Conservation (phyloP, 139 green algal genomes). For the Chlamydomonas applanata region DNA sequence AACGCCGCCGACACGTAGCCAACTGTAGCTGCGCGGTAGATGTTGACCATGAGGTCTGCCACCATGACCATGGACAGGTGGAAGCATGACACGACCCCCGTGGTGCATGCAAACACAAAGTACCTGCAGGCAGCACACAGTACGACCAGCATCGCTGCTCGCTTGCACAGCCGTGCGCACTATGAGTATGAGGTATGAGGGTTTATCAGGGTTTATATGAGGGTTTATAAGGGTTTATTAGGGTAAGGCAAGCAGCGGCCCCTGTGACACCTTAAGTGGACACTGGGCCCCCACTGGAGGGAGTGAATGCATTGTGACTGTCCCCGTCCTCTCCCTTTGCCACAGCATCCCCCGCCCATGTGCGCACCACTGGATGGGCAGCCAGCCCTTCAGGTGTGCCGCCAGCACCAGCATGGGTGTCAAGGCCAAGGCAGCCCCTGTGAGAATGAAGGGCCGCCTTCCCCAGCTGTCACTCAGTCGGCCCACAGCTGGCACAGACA, state of each 20-base stretch:
- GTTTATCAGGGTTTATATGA: no score
- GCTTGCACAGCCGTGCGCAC: no score
- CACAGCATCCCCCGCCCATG: no score
- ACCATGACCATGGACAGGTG: slow-evolving; percentile 14
- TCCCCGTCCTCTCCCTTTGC: no score
- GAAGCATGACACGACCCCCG: slow-evolving; percentile 55
- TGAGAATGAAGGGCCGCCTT: slow-evolving; percentile 74
- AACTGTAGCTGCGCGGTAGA: slow-evolving; percentile 16
- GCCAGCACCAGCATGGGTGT: slow-evolving; percentile 37
- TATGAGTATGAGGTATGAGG: no score
- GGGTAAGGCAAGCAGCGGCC: no score
- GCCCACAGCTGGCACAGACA: slow-evolving; percentile 63
- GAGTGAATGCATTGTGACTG: no score
- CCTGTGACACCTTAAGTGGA: no score
- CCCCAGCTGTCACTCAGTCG: slow-evolving; percentile 60
- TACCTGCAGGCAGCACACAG: slow-evolving; percentile 30
- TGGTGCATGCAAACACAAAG: slow-evolving; percentile 45
- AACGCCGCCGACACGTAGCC: slow-evolving; percentile 32
- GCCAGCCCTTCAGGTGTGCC: slow-evolving; percentile 10
- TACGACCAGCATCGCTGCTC: no score
- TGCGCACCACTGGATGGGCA: slow-evolving; percentile 24
- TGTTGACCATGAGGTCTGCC: slow-evolving; percentile 33
- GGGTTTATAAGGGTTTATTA: no score
- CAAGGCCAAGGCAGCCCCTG: slow-evolving; percentile 30
- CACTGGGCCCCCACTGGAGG: no score